Evolutionary conservation across 805 yeast genomes (phyloP), one percentile per base, ranked within the genome.

Genomic region (Lipomyces spencermartinsiae): DNA sequence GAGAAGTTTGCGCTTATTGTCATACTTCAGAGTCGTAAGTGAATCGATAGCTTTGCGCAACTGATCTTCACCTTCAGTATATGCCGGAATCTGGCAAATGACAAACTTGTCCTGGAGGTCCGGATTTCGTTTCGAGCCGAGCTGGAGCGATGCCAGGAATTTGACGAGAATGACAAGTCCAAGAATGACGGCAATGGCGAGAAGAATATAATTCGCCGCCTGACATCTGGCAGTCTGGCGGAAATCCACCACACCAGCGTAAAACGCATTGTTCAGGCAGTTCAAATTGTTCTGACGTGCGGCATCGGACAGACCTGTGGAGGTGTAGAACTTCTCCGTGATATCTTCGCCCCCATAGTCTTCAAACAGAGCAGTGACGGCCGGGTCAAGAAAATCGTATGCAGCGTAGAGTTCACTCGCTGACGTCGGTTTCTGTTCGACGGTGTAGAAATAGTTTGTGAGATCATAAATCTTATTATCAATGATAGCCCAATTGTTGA

Each of bases 41-140:
- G 89, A 86, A 76, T 87, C 89, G 72, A 86, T 78, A 0, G 89
- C 86, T 5, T 84, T 79, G 46, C 89, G 80, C 63, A 86, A 74
- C 56, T 85, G 87, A 14, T 79, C 84, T 73, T 83, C 87, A 71
- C 83, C 85, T 75, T 86, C 90, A 29, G 89, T 86, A 73, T 86
- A 86, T 68, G 79, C 81, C 2, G 83, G 83, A 56, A 81, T 78
- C 66, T 81, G 83, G 69, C 83, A 81, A 1, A 81, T 74, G 31
- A 81, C 83, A 72, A 78, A 81, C 69, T 77, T 76, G 66, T 80
- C 81, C 68, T 81, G 83, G 43, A 74, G 74, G 0, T 77, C 69
- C 0, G 83, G 83, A 70, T 74, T 67, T 10, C 76, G 73, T 70
- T 77, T 78, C 29, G 78, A 62, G 0, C 83, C 82, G 62, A 81